Evolutionary conservation across 1,284 basidiomycete species (phyloP), one percentile per base, ranked within the genome.

Genomic region (Puccinia horiana): DNA sequence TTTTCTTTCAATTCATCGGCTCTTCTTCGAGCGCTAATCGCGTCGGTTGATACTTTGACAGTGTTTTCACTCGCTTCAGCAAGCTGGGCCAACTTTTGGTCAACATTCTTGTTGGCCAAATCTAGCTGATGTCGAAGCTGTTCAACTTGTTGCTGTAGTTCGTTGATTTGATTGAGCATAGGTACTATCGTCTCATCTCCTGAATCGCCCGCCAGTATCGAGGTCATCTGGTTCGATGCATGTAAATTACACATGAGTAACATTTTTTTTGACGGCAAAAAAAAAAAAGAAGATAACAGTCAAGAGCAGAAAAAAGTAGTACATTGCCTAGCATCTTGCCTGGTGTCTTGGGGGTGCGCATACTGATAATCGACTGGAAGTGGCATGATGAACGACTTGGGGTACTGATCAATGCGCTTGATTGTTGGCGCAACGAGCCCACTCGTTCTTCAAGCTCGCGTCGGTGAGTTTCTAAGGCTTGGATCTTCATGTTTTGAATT

Each of bases 21-120:
- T 29, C 35, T 44, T 26, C 18, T 56, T 6, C 44, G 40, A 47
- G 76, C 76, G 40, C 40, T 56, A 6, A 77, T 65, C 23, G 61
- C 58, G 9, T 77, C 76, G 23, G 49, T 49, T 18, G 61, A 77
- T n/a, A 89, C 84, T 1, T 84, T 83, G n/a, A 88, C 83, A 1
- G 87, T 90, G 89, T 91, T 92, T 5, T 91, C 86, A 0, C 93
- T 93, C 1, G 92, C 92, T 82, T 93, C 91, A 85, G 93, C 92
- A 6, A 95, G 90, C 82, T 92, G 91, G 85, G 93, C 92, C 12
- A 95, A 89, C 86, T 94, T 94, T 84, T 93, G 91, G 84, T 95
- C 93, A 73, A 95, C 92, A 84, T 90, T 92, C 61, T 92, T 91
- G 86, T 94, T 94, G 4, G 93, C 93, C 1, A 86, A 88, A 83